Evolutionary conservation across 139 green algal species (phyloP), one percentile per base, ranked within the genome.

Genomic region (Parachlorella kessleri): DNA sequence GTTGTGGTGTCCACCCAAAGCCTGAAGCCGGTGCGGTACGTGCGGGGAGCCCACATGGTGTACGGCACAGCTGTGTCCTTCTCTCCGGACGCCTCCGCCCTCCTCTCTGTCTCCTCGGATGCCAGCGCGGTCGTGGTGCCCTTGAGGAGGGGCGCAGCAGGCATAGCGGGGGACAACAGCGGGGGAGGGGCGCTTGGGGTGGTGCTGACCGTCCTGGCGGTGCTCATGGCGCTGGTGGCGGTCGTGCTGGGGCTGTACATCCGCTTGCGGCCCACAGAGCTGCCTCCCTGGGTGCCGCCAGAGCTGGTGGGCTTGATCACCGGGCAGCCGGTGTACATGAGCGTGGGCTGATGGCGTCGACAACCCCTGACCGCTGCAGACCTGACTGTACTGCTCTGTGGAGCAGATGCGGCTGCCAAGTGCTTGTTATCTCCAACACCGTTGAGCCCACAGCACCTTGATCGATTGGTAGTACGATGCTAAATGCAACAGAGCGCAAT

Each of bases 1-100:
- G 28, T 76, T 1, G 78, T 83, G 39, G 23, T 87, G 42, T 72
- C 79, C 6, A 39, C 80, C 3, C 65, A 54, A 23, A 81, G 36
- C 6, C 70, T 91, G 64, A 76, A 41, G 23, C 66, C 37, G 9
- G 53, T 84, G 3, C 82, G 82, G 66, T 63, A 76, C 42, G 59
- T 66, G 1, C 74, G 33, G 38, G 72, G 38, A 1, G 88, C 81
- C 26, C 88, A 92, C 73, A 92, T 91, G 86, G 81, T 87, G 0
- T 92, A 91, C 88, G 87, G 74, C 8, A 91, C 88, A 39, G 83
- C 71, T 4, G 48, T 90, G 5, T 71, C 84, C 18, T 90, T 91
- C 66, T 48, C 74, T 28, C 35, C 74, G 2, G 83, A 87, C 53
- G 75, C 81, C 59, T 53, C 28, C 4, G 66, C 53, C 30, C 59